A percentile compares a stretch with the other conserved stretches of the same genome.
These are phyloP conservation scores for Chaetomiaceae sp. DNA, from an alignment of 2,329 filamentous ascomycete genomes.

Conservation along the genomic window DNA sequence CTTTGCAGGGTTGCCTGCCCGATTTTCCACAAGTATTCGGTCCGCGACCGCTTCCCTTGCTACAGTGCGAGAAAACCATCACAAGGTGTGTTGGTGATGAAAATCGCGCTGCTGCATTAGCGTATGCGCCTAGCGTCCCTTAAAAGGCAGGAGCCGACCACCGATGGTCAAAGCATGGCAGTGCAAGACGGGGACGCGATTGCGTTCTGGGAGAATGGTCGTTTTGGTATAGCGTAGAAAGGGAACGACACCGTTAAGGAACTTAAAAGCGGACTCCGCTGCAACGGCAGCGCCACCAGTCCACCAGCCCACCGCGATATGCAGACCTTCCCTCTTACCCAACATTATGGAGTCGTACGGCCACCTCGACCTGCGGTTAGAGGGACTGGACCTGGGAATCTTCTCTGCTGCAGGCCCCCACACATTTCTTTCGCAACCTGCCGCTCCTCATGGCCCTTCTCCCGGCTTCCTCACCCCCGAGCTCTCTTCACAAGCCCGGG, in stretches of 20 bases:
- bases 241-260: neutral
- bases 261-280: neutral
- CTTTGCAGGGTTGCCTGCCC: neutral
- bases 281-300: neutral
- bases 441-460: neutral
- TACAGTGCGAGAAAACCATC: neutral
- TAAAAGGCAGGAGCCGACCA: neutral
- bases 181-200: neutral
- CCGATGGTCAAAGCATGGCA: neutral
- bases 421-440: neutral
- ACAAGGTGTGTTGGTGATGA: neutral
- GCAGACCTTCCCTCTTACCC: neutral
- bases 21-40: neutral
- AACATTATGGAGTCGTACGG: neutral
- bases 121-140: neutral
- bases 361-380: neutral
- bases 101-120: neutral
- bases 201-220: neutral
- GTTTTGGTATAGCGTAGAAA: neutral
- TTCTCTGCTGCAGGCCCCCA: neutral
- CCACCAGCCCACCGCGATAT: neutral
- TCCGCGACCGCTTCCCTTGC: neutral
- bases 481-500: neutral
- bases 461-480: neutral
- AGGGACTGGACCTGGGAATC: neutral